A percentile compares a stretch with the other conserved stretches of the same genome.
Evolutionary conservation across 2,329 filamentous ascomycete genomes (phyloP).

Genomic region (Colletotrichum noveboracense): DNA sequence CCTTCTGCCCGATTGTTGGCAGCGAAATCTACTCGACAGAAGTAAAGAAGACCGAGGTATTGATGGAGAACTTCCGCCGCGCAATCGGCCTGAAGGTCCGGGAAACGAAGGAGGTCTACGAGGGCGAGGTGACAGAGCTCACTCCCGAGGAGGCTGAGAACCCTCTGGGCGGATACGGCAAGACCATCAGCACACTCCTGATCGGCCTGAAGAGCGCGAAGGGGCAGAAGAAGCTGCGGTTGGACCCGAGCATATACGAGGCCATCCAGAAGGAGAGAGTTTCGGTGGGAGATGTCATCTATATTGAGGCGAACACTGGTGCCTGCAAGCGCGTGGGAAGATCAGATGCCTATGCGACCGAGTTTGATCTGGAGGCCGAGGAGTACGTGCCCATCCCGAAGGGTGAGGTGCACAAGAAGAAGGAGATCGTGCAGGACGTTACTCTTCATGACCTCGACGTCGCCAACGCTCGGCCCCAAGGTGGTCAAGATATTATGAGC

Average conservation of each 20-base stretch:
- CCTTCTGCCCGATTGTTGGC: conserved; percentile 96
- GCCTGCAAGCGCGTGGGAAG: conserved; percentile 96
- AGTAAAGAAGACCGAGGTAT: conserved; percentile 98
- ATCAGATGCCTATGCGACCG: conserved; percentile 95
- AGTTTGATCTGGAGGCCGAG: conserved; percentile 98
- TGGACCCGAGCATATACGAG: conserved; percentile 98
- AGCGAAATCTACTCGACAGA: conserved; percentile 98
- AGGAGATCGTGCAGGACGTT: conserved; percentile 98
- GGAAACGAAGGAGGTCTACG: conserved; percentile 99
- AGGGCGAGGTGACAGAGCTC: conserved; percentile 97
- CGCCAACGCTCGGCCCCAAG: conserved; percentile 92
- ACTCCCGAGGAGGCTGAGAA: conserved; percentile 98
- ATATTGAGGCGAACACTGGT: conserved; percentile 98
- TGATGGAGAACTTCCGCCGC: conserved; percentile 99
- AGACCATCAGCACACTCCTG: conserved; percentile 94
- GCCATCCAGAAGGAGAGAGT: conserved; percentile 98
- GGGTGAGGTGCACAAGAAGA: conserved; percentile 99
- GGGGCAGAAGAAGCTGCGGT: conserved; percentile 95
- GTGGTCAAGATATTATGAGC: conserved; percentile 99
- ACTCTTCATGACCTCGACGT: conserved; percentile 96
- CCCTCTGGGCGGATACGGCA: conserved; percentile 93
- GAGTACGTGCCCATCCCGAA: conserved; percentile 99
- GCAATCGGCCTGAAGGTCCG: conserved; percentile 96
- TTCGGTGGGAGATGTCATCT: conserved; percentile 94
- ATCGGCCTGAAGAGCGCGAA: conserved; percentile 95